Evolutionary conservation across 495 filamentous ascomycete genomes (phyloP).

Genomic region (Bathelium albidoporum): DNA sequence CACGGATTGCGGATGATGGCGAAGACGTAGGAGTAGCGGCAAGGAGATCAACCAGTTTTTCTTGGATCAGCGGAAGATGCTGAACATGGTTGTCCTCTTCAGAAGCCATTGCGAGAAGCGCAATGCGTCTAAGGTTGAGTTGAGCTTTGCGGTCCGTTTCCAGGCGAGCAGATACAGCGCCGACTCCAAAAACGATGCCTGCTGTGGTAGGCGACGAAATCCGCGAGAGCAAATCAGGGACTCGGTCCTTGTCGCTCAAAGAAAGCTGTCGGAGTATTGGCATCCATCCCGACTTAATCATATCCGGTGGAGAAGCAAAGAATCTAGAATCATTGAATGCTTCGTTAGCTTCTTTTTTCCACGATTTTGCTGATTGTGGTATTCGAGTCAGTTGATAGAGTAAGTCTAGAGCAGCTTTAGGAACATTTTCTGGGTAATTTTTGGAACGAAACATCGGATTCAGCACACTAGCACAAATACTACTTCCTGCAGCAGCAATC

Average conservation of each 20-base stretch:
- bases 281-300: conserved; percentile 69
- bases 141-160: conserved; percentile 93
- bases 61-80: conserved; percentile 60
- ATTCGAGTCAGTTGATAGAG: conserved; percentile 67
- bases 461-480: conserved; percentile 75
- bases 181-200: conserved; percentile 95
- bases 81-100: conserved; percentile 67
- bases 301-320: conserved; percentile 52
- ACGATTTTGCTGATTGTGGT: conserved; percentile 70
- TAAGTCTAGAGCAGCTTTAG: conserved; percentile 56
- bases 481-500: conserved; percentile 61
- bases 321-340: conserved; percentile 85
- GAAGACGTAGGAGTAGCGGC: conserved; percentile 80
- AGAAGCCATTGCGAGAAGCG: conserved; percentile 63
- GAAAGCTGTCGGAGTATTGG: conserved; percentile 73
- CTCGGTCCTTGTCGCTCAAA: conserved; percentile 74
- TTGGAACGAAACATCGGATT: conserved; percentile 76
- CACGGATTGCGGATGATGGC: conserved; percentile 77
- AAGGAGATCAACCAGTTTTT: conserved; percentile 79
- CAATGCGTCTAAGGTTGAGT: conserved; percentile 75
- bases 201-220: conserved; percentile 83
- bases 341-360: conserved; percentile 87
- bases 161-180: conserved; percentile 82
- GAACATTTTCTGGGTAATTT: conserved; percentile 78
- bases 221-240: conserved; percentile 68